These are phyloP conservation scores for Coemansia reversa DNA, from an alignment of 192 early-diverging fungal genomes.

Conservation along the genomic window DNA sequence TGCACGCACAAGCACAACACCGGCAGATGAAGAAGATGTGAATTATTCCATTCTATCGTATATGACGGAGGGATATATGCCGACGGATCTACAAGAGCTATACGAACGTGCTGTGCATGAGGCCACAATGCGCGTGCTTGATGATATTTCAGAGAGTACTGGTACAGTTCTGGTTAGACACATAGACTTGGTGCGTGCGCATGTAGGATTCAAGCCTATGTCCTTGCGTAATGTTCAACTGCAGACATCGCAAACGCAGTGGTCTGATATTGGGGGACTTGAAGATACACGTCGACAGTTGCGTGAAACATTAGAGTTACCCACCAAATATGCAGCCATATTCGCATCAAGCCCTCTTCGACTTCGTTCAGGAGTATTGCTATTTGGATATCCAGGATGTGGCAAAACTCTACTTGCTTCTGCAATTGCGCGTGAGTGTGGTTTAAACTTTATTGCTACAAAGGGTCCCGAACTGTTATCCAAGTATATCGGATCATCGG, in stretches of 20 bases:
- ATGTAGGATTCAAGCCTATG: constrained; percentile 75
- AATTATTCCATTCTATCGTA: constrained; percentile 73
- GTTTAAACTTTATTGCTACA: constrained; percentile 93
- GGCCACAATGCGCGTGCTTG: constrained; percentile 66
- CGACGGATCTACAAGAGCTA: constrained; percentile 75
- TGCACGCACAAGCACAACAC: constrained; percentile 57
- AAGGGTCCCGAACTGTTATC: constrained; percentile 98
- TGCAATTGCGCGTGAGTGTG: constrained; percentile 95
- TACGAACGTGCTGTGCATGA: constrained; percentile 81
- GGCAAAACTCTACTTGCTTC: constrained; percentile 96
- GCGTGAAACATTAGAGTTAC: constrained; percentile 93
- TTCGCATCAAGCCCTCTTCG: constrained; percentile 87
- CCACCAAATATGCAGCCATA: constrained; percentile 86
- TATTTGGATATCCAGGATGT: constrained; percentile 98
- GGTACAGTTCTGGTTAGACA: constrained; percentile 51
- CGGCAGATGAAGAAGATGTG: constrained; percentile 57
- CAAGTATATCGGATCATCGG: constrained; percentile 98
- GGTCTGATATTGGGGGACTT: constrained; percentile 90
- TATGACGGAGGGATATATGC: constrained; percentile 84
- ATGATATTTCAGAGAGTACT: constrained; percentile 25
- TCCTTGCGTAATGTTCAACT: constrained; percentile 78
- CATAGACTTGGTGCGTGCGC: constrained; percentile 72
- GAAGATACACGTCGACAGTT: constrained; percentile 75
- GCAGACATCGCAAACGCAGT: constrained; percentile 70
- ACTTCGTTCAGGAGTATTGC: constrained; percentile 84